A percentile compares a stretch with the other conserved stretches of the same genome.
Conservation (phyloP, 2,329 filamentous ascomycete species). For the Zopfia rhizophila region DNA sequence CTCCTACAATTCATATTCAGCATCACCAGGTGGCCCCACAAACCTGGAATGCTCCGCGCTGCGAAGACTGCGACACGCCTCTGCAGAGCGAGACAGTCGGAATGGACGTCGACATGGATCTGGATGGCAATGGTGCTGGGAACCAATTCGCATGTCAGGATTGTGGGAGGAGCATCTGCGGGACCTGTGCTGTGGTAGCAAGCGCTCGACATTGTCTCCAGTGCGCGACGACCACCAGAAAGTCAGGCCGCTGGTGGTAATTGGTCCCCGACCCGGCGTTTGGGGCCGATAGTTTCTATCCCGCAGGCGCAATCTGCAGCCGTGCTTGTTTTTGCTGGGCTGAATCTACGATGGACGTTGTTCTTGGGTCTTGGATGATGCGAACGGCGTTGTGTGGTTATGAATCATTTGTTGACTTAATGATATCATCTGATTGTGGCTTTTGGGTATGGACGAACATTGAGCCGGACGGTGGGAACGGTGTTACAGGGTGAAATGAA, state of each 20-base stretch:
- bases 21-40: conserved; percentile 13
- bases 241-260: conserved; percentile 22
- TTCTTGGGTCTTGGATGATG: too few species aligned
- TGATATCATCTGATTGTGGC: too few species aligned
- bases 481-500: too few species aligned
- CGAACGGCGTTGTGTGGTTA: too few species aligned
- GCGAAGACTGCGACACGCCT: conserved; percentile 57
- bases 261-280: neutral
- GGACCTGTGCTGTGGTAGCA: conserved; percentile 53
- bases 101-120: conserved; percentile 50
- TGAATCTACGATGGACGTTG: too few species aligned
- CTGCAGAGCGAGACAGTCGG: conserved; percentile 41
- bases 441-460: too few species aligned
- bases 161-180: conserved; percentile 55
- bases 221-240: conserved; percentile 46
- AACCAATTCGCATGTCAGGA: conserved; percentile 48
- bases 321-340: too few species aligned
- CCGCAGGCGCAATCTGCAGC: too few species aligned
- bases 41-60: conserved; percentile 35
- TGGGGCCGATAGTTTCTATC: neutral
- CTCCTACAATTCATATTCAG: conserved; percentile 24
- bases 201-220: conserved; percentile 52
- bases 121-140: conserved; percentile 39
- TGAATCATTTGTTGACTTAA: too few species aligned
- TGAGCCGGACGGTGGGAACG: too few species aligned